phyloP scores from a whole-genome alignment of 495 filamentous ascomycete species.

The Friedmanniomyces endolithicus region DNA sequence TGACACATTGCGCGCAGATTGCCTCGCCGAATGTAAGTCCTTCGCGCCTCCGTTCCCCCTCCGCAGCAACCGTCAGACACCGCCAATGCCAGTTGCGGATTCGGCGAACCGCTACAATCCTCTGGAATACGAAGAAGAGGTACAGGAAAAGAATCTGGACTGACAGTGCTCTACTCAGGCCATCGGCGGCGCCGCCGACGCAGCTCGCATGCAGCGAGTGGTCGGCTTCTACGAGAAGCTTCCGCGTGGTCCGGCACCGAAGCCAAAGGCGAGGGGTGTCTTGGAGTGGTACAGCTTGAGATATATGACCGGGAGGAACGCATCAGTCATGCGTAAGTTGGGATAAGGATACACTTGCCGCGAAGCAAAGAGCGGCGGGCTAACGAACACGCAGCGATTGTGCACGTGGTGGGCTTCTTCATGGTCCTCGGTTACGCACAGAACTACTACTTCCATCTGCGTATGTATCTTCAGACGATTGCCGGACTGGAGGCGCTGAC shows the following conservation, averaged over 20 bases:
- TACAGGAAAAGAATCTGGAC: not conserved
- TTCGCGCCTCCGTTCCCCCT: not conserved
- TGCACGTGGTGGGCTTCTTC: conserved; percentile 68
- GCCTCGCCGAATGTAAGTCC: conserved; percentile 81
- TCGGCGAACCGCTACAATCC: not conserved
- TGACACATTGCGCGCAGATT: conserved; percentile 39
- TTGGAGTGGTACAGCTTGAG: conserved; percentile 79
- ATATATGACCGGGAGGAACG: conserved; percentile 81
- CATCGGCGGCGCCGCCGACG: conserved; percentile 86
- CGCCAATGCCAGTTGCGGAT: not conserved
- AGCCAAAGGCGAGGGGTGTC: conserved; percentile 63
- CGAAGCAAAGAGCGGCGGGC: conserved; percentile 8
- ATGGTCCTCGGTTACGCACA: conserved; percentile 77
- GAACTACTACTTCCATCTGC: conserved; percentile 99
- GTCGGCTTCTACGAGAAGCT: conserved; percentile 98
- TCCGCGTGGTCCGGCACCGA: conserved; percentile 75
- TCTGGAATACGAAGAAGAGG: not conserved
- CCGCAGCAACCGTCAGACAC: not conserved
- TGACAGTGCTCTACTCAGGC: conserved; percentile 40
- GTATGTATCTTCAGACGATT: conserved; percentile 43
- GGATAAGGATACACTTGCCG: not conserved
- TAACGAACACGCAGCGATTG: conserved; percentile 49
- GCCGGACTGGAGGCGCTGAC: conserved; percentile 24
- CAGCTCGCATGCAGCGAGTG: conserved; percentile 86
- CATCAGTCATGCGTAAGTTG: conserved; percentile 68